Evolutionary conservation across 352 stramenopile species (phyloP).

Genomic region (Phytophthora boehmeriae): DNA sequence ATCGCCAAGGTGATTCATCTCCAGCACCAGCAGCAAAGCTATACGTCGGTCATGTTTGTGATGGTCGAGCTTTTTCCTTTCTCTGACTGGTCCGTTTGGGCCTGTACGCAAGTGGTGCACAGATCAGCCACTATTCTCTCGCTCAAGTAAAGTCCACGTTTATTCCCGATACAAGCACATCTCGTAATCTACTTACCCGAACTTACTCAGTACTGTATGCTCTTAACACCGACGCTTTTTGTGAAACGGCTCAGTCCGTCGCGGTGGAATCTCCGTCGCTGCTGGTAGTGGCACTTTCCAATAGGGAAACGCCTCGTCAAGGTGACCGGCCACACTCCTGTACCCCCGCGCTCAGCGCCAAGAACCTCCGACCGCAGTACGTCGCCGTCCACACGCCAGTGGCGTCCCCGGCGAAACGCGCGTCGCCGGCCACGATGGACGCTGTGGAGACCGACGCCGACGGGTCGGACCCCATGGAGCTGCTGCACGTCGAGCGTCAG

Average conservation of each 20-base stretch:
- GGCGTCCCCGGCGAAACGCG: constrained; percentile 1
- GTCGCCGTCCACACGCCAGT: constrained; percentile 11
- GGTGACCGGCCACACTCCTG: constrained; percentile 20
- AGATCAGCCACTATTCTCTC: too few species aligned
- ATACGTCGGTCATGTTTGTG: too few species aligned
- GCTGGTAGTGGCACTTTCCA: constrained; percentile 1
- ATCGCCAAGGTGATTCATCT: too few species aligned
- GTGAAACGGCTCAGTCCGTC: constrained; percentile 15
- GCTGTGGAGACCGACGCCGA: constrained; percentile 58
- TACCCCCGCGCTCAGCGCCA: constrained; percentile 8
- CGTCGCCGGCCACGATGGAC: constrained; percentile 46
- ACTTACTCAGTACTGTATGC: too few species aligned
- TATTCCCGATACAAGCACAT: too few species aligned
- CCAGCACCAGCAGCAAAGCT: too few species aligned
- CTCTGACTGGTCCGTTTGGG: too few species aligned
- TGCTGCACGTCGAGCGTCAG: constrained; percentile 65
- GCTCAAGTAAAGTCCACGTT: too few species aligned
- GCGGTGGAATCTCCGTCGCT: constrained; percentile 8
- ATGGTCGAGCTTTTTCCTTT: too few species aligned
- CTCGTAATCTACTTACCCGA: too few species aligned
- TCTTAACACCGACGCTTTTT: constrained; percentile 7
- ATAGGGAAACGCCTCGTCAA: constrained; percentile 23
- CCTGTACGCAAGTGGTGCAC: too few species aligned
- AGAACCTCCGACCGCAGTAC: constrained; percentile 8
- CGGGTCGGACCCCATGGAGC: constrained; percentile 78